Conservation (phyloP, 73 alveolate species). For the Effrenium voratum region DNA sequence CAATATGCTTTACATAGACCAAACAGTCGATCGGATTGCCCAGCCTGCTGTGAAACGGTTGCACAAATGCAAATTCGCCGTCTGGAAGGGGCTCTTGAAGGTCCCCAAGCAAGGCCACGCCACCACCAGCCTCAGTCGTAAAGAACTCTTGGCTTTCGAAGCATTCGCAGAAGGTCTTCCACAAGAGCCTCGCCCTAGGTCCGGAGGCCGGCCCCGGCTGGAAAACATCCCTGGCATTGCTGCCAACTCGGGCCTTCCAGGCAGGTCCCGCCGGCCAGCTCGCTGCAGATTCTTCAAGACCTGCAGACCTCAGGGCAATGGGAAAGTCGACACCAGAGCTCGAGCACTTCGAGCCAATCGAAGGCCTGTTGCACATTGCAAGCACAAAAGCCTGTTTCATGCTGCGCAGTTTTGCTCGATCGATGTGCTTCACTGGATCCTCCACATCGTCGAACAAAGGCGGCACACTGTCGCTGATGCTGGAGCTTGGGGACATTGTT, state of each 20-base stretch:
- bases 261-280: slow-evolving; percentile 29
- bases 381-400: neutral
- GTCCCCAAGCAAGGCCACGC: neutral
- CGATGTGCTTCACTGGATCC: neutral
- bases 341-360: no score
- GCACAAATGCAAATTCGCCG: slow-evolving; percentile 66
- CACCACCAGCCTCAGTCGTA: neutral
- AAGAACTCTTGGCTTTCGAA: slow-evolving; percentile 13
- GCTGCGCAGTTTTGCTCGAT: neutral
- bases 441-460: neutral
- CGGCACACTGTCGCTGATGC: neutral
- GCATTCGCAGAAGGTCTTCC: slow-evolving; percentile 40
- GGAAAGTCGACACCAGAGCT: slow-evolving; percentile 9
- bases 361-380: no score
- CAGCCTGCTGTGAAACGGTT: slow-evolving; percentile 63
- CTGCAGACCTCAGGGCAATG: slow-evolving; percentile 5
- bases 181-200: neutral
- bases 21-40: slow-evolving; percentile 66
- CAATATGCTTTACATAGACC: slow-evolving; percentile 39
- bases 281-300: neutral
- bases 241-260: neutral
- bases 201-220: neutral
- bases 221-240: neutral
- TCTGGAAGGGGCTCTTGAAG: slow-evolving; percentile 23
- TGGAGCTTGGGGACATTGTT: neutral